Conservation (phyloP, 495 filamentous ascomycete genomes). For the Lichina pygmaea region DNA sequence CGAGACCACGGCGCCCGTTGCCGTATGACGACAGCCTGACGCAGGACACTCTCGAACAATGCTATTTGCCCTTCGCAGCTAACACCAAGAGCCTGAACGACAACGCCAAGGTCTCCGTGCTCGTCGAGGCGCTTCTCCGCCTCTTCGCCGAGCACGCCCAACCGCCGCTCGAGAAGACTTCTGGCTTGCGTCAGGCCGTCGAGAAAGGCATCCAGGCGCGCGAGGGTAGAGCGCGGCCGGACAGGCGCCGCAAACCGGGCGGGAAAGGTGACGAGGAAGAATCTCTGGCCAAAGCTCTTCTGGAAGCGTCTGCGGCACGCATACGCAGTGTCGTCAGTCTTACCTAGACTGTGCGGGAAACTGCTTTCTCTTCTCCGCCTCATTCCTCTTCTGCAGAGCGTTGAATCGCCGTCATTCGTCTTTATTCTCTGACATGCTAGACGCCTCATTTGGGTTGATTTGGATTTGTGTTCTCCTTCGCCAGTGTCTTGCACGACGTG, state of each 20-base stretch:
- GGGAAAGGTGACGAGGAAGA: not conserved
- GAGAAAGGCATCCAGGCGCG: not conserved
- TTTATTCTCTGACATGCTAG: no score
- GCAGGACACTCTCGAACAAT: slow-evolving; percentile 29
- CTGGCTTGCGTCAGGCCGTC: not conserved
- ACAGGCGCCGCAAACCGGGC: not conserved
- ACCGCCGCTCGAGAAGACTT: not conserved
- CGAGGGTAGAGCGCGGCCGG: not conserved
- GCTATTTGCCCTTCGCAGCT: slow-evolving; percentile 48
- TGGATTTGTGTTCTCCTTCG: no score
- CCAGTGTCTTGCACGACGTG: no score
- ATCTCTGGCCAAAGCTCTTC: no score
- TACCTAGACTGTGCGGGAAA: no score
- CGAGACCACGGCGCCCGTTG: not conserved
- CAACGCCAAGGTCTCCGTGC: slow-evolving; percentile 56
- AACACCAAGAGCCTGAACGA: slow-evolving; percentile 31
- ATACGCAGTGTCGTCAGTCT: no score
- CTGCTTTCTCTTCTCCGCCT: no score
- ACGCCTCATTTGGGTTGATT: no score
- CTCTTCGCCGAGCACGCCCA: slow-evolving; percentile 18
- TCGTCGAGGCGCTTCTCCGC: slow-evolving; percentile 45
- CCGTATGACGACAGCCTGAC: slow-evolving; percentile 18
- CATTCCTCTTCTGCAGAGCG: no score
- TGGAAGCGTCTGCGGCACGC: no score
- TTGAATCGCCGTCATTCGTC: no score